Base-by-base conservation (phyloP, 129 eudicot species). In the Helianthus tuberosus region DNA sequence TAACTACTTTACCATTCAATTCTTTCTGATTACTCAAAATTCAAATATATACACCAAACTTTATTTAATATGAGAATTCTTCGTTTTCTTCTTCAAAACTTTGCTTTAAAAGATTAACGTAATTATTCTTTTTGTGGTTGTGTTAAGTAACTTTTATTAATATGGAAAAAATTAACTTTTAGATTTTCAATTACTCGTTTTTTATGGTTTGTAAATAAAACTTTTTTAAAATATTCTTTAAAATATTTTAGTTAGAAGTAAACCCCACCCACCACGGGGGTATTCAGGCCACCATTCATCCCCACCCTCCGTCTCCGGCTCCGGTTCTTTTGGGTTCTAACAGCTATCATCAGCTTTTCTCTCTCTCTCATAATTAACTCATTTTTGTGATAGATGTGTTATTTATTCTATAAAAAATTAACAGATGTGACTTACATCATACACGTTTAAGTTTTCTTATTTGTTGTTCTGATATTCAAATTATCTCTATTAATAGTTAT, bases 1-100 rank as follows among this genome's bases (percentile, higher is more conserved):
- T 39, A 69, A 49, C 66, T 10, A 54, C 66, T 70, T 78, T 39
- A 59, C 36, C 68, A 13, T 69, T 69, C 38, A 69, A 47, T 60
- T 60, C 29, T 48, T 55, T 32, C 32, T 47, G 16, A 17, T 60
- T 60, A 10, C 61, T 13, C 11, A 38, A 35, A 47, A 44, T 12
- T 36, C 20, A 17, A 13, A 54, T 50, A 20, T 6, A 43, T 8
- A 43, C 47, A 43, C 11, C 8, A 2, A 43, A 14, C 29, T 3
- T 36, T 41, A 51, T 69, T 69, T 50, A 20, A 5, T 20, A 48
- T 20, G 12, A 8, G 8, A 6, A 68, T 29, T 16, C 14, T 27
- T 68, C 8, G 12, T 43, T 58, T 16, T 44, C 41, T 39, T 11
- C 17, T 59, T 9, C 58, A 44, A 58, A 58, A 11, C 43, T 20